These are phyloP conservation scores for Komagataella populi DNA, from an alignment of 805 yeast species.

Conservation along the genomic window DNA sequence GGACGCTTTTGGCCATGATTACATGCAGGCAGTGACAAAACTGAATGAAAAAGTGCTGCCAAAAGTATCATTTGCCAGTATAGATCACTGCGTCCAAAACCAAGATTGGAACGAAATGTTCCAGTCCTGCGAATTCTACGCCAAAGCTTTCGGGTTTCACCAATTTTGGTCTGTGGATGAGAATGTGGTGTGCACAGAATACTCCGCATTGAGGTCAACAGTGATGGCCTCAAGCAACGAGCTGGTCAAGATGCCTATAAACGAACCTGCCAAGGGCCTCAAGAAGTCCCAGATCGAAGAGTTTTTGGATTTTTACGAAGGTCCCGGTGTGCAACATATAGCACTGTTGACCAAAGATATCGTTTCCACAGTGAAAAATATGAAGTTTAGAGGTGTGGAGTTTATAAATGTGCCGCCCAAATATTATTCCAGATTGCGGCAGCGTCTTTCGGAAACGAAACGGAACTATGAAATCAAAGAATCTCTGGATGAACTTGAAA, in stretches of 20 bases:
- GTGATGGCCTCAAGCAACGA: constrained; percentile 67
- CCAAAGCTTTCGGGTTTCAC: constrained; percentile 56
- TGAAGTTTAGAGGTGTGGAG: constrained; percentile 53
- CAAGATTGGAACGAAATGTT: constrained; percentile 59
- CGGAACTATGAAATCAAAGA: constrained; percentile 30
- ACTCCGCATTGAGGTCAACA: constrained; percentile 54
- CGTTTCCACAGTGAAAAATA: constrained; percentile 33
- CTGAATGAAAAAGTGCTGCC: constrained; percentile 13
- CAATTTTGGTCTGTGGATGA: constrained; percentile 82
- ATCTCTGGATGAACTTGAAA: constrained; percentile 31
- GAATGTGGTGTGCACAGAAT: constrained; percentile 53
- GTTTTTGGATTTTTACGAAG: constrained; percentile 57
- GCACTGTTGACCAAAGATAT: constrained; percentile 59
- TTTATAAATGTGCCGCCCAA: constrained; percentile 46
- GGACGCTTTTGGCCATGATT: constrained; percentile 2
- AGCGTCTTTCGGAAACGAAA: constrained; percentile 30
- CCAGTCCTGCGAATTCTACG: constrained; percentile 43
- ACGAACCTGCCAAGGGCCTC: constrained; percentile 66
- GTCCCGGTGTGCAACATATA: constrained; percentile 79
- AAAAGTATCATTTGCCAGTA: constrained; percentile 23
- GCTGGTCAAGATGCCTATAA: constrained; percentile 64
- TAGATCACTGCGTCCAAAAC: constrained; percentile 80
- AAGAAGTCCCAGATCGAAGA: constrained; percentile 73
- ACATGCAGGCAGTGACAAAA: neutral
- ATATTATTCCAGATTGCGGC: constrained; percentile 41